A percentile compares a stretch with the other conserved stretches of the same genome.
phyloP scores from a whole-genome alignment of 305 asterid species.

The Fraxinus nigra region DNA sequence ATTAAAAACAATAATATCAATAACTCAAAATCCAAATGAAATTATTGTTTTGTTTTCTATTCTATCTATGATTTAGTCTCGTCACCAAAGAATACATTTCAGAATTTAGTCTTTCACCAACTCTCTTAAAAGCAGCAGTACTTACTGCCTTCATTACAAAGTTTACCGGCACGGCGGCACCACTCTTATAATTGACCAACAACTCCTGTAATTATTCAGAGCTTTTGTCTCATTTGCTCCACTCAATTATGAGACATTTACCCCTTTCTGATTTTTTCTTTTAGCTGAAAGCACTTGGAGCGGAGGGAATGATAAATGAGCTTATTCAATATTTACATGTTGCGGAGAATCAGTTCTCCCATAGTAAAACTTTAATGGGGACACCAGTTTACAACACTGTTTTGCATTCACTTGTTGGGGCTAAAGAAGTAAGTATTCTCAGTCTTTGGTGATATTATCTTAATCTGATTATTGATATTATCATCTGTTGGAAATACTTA shows the following conservation, averaged over 20 bases:
- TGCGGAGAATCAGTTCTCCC: constrained; percentile 54
- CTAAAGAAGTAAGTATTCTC: constrained; percentile 57
- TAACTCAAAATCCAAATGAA: background rate
- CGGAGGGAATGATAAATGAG: constrained; percentile 70
- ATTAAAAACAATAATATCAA: background rate
- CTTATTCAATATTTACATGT: constrained; percentile 46
- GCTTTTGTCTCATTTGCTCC: constrained; percentile 11
- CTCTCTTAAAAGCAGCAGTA: background rate
- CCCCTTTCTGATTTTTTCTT: constrained; percentile 26
- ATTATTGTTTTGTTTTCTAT: background rate
- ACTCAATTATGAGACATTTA: constrained; percentile 20
- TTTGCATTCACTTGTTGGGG: constrained; percentile 71
- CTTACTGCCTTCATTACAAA: background rate
- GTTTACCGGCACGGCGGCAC: background rate
- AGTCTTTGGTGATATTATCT: constrained; percentile 18
- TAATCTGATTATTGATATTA: background rate
- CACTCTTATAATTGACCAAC: background rate
- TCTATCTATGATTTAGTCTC: background rate
- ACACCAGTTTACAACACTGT: constrained; percentile 54
- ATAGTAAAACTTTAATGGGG: constrained; percentile 25
- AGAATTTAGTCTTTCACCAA: background rate
- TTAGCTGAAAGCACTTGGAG: constrained; percentile 69
- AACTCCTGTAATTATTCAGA: background rate
- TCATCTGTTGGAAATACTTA: constrained; percentile 15
- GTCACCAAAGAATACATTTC: background rate